Evolutionary conservation across 1,284 basidiomycete genomes (phyloP), one percentile per base, ranked within the genome.

Genomic region (Ganoderma multipileum): DNA sequence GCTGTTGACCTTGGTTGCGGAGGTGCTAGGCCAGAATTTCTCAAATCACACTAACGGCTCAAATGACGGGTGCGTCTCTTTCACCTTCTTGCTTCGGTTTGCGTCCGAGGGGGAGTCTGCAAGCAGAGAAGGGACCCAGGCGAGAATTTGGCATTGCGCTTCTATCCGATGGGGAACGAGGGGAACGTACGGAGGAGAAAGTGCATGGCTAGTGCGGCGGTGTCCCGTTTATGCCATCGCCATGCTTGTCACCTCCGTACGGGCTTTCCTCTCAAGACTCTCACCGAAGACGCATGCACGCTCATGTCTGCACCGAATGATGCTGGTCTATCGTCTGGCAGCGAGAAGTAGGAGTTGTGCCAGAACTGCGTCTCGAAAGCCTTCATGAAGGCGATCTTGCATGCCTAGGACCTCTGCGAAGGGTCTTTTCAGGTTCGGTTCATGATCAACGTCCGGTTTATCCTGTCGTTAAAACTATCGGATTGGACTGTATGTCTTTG

Each of bases 1-100:
- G 16, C 42, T 73, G 9, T 33, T 67, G 38, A 38, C 41, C n/a
- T 47, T 67, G 1, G 54, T 59, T 18, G 64, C 36, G 12, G 57
- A 59, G 14, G 63, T 44, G 8, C 42, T 73, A 3, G 67, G 63
- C 9, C 67, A 71, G 33, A 65, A 63, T 16, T 26, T 1, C 8
- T 52, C 66, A 11, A 71, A 67, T 28, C 18, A 39, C 2, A 68
- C 66, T 14, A 71, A 68, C 26, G 33, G 54, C 8, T 68, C 67
- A 5, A 67, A 70, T 36, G 71, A 73, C 64, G 72, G 72, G 72
- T 73, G 38, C 18, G 72, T 47, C 28, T n/a, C 12, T 26, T 26
- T 52, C 23, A 14, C 8, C 44, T 52, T 11, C 26, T 52, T 14
- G 47, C 11, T 44, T 28, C 28, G 14, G 52, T 20, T 30, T 28